Evolutionary conservation across 768 basidiomycete genomes (phyloP).

Genomic region (Lyophyllum shimeji): DNA sequence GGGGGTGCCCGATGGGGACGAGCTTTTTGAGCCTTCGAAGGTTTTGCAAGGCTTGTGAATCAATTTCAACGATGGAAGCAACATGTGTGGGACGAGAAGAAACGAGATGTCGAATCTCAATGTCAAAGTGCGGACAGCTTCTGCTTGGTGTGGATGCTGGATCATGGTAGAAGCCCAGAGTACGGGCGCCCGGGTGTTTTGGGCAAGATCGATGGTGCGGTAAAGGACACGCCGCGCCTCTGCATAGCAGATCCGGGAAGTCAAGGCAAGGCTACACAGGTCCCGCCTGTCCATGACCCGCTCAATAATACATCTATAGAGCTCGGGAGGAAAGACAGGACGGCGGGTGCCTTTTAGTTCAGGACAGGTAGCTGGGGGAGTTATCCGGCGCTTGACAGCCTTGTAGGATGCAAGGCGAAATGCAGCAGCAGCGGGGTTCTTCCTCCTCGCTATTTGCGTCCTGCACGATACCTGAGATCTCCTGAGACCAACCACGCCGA

Average conservation of each 20-base stretch:
- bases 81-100: conserved; percentile 18
- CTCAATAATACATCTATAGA: conserved; percentile 17
- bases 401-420: not conserved
- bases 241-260: conserved; percentile 14
- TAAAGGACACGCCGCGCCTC: conserved; percentile 21
- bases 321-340: conserved; percentile 11
- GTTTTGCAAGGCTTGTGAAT: conserved; percentile 17
- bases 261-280: conserved; percentile 15
- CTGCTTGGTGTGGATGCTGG: conserved; percentile 10
- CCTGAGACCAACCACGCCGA: not conserved
- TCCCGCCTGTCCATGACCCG: conserved; percentile 15
- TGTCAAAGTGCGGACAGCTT: conserved; percentile 15
- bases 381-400: not conserved
- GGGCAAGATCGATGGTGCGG: conserved; percentile 15
- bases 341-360: not conserved
- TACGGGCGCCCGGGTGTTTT: conserved; percentile 12
- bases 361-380: not conserved
- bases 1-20: conserved; percentile 17
- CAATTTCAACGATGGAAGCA: conserved; percentile 13
- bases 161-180: conserved; percentile 20
- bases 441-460: not conserved
- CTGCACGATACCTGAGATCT: not conserved
- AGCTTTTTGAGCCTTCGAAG: conserved; percentile 16
- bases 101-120: conserved; percentile 19
- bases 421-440: not conserved